Evolutionary conservation across 345 rosid species (phyloP), one percentile per base, ranked within the genome.

Genomic region (Citrus maxima): DNA sequence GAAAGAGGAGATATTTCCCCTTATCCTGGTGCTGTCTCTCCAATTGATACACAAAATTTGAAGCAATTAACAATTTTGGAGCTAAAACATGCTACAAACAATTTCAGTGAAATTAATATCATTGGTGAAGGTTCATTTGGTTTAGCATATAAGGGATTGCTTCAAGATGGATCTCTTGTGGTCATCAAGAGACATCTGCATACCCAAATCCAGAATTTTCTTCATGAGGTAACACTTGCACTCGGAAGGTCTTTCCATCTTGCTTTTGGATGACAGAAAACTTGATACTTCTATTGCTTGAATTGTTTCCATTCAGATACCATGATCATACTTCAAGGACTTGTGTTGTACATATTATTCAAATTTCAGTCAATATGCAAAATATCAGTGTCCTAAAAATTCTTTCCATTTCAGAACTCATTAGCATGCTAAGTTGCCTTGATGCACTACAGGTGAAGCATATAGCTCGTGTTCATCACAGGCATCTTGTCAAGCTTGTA

Each of bases 101-200:
- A 82, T 75, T 88, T 88, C 82, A 75, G 83, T 79, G 82, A 61
- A n/a, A 88, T 79, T 68, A 85, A 84, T 51, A 75, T 88, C 77
- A 82, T 88, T 21, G 88, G 90, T 42, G 88, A 86, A 82, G 87
- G 88, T 27, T 61, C 73, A 65, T 85, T 83, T 7, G 88, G 90
- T 62, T 73, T 83, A 56, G 88, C 80, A 37, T 84, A 83, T 37
- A 85, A 84, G 75, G 90, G 88, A 64, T 55, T 88, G 67, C 90
- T 86, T 76, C 87, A 75, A 67, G 85, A 88, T 76, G 88, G 90
- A 67, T 79, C 90, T 46, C 75, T 86, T 25, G 88, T 86, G 27
- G 87, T 86, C 22, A 82, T 88, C 77, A 88, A 88, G 84, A 80
- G 88, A 80, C 72, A 51, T 68, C 37, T 82, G 14, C 70, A 82